phyloP scores from a whole-genome alignment of 78 protist genomes.

The Dictyostelium capitatum region DNA sequence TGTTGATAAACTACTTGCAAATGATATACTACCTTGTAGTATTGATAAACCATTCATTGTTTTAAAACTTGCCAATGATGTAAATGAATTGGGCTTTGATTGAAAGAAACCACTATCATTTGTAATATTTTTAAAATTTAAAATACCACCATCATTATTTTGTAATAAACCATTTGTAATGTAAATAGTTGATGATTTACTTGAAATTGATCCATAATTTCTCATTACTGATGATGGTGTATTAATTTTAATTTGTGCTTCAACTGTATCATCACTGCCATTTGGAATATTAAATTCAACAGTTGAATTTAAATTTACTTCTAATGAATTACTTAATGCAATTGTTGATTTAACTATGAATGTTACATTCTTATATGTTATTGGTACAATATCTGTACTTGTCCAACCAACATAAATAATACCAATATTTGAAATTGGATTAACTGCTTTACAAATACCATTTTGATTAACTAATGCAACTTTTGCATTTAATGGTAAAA shows the following conservation, averaged over 20 bases:
- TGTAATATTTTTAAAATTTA: not conserved
- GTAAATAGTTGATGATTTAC: not conserved
- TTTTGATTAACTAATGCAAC: not conserved
- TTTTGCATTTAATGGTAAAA: not conserved
- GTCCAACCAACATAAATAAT: not conserved
- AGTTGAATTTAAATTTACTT: not conserved
- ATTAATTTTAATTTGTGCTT: not conserved
- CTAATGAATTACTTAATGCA: not conserved
- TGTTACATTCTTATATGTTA: not conserved
- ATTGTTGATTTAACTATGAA: not conserved
- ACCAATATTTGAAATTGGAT: not conserved
- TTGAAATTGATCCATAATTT: not conserved
- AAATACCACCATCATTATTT: not conserved
- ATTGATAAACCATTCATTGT: not conserved
- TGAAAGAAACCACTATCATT: not conserved
- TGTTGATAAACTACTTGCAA: not conserved
- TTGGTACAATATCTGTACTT: not conserved
- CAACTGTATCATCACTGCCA: not conserved
- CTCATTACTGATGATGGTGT: not conserved
- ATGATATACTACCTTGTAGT: not conserved
- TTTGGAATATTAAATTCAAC: not conserved
- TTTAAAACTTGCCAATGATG: not conserved
- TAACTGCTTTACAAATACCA: not conserved
- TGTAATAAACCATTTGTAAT: not conserved
- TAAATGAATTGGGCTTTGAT: not conserved